Evolutionary conservation across 1,284 basidiomycete genomes (phyloP).

Genomic region (Austroboletus sp.): DNA sequence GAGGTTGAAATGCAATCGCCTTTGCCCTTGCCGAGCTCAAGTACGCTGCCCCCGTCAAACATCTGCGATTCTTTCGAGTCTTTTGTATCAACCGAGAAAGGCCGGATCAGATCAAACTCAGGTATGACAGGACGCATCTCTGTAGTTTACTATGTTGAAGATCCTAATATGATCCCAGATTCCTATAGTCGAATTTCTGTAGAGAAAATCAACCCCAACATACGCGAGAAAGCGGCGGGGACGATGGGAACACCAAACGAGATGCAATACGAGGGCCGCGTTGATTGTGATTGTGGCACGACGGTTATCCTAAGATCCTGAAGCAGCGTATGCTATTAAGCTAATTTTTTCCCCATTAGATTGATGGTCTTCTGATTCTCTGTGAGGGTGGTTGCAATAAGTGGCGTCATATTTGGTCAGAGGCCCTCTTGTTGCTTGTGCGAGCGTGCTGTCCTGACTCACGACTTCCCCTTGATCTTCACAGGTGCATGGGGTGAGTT

Average conservation of each 20-base stretch:
- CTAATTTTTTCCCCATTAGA: conserved; percentile 31
- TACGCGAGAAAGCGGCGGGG: background rate
- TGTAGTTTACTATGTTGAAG: conserved; percentile 1
- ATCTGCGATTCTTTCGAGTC: conserved; percentile 21
- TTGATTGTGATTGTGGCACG: conserved; percentile 62
- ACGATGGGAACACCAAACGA: background rate
- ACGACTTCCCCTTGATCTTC: background rate
- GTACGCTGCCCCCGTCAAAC: conserved; percentile 37
- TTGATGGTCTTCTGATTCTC: conserved; percentile 47
- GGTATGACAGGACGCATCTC: conserved; percentile 44
- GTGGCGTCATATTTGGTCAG: conserved; percentile 72
- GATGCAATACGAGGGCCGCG: conserved; percentile 13
- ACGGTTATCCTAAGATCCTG: conserved; percentile 32
- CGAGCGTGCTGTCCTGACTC: conserved; percentile 4
- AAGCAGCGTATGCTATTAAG: background rate
- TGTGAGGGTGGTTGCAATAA: conserved; percentile 63
- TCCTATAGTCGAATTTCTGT: conserved; percentile 41
- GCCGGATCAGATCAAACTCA: conserved; percentile 25
- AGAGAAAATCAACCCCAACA: background rate
- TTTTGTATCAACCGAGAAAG: conserved; percentile 22
- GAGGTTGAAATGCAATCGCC: conserved; percentile 29
- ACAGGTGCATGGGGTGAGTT: conserved; percentile 71
- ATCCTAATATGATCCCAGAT: conserved; percentile 27
- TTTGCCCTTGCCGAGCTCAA: conserved; percentile 6
- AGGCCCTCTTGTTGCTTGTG: conserved; percentile 3